phyloP scores from a whole-genome alignment of 2,329 filamentous ascomycete species.

The Fusarium sp. region DNA sequence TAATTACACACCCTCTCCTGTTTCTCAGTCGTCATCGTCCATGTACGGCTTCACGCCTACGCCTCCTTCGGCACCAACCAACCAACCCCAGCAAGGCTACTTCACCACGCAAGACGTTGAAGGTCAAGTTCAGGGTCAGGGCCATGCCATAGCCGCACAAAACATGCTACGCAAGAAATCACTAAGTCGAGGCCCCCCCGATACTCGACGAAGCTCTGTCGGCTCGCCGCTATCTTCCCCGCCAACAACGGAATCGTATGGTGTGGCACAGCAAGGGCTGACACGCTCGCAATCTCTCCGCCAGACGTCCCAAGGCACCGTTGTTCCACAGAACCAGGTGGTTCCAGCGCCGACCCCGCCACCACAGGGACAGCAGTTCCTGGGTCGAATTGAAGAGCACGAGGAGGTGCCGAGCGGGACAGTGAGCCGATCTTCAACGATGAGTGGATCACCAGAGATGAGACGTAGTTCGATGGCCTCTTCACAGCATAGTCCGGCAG shows the following conservation, averaged over 20 bases:
- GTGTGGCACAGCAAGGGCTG: slow-evolving; percentile 5
- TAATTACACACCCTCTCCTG: slow-evolving; percentile 40
- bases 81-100: slow-evolving; percentile 33
- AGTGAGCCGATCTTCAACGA: slow-evolving; percentile 34
- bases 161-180: slow-evolving; percentile 43
- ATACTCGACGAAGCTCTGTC: slow-evolving; percentile 37
- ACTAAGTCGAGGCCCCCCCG: slow-evolving; percentile 24
- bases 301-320: slow-evolving; percentile 27
- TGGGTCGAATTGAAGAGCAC: slow-evolving; percentile 43
- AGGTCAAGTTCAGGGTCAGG: slow-evolving; percentile 39
- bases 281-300: slow-evolving; percentile 26
- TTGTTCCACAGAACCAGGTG: slow-evolving; percentile 14
- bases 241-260: slow-evolving; percentile 9
- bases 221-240: slow-evolving; percentile 26
- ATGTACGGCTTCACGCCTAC: slow-evolving; percentile 30
- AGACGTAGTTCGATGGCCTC: slow-evolving; percentile 30
- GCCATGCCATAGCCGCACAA: slow-evolving; percentile 34
- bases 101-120: slow-evolving; percentile 34
- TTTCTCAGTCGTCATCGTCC: slow-evolving; percentile 36
- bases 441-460: slow-evolving; percentile 19
- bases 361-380: slow-evolving; percentile 28
- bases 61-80: slow-evolving; percentile 23
- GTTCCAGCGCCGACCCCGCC: slow-evolving; percentile 14
- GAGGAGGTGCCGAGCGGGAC: slow-evolving; percentile 33
- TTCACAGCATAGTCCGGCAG: slow-evolving; percentile 34